phyloP scores from a whole-genome alignment of 2,329 filamentous ascomycete genomes.

The Cladosporium sp. region DNA sequence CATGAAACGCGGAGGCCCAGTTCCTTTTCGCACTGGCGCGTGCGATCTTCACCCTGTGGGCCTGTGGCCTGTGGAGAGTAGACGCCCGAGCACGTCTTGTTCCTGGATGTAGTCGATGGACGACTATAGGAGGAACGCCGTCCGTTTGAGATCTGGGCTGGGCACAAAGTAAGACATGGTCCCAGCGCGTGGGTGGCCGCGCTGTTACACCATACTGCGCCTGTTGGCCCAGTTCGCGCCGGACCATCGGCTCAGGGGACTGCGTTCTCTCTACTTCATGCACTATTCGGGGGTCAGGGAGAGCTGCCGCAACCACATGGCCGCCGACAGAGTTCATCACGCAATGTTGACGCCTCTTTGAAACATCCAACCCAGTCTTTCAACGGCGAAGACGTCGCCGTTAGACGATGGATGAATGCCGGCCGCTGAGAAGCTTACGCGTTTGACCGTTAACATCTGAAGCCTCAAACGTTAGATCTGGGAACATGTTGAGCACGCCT shows the following conservation, averaged over 20 bases:
- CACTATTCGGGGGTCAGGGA: not conserved
- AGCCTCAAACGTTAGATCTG: constrained; percentile 11
- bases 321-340: not conserved
- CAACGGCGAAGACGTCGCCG: not conserved
- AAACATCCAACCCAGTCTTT: constrained; percentile 12
- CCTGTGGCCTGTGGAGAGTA: not conserved
- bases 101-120: not conserved
- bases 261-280: constrained; percentile 6
- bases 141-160: not conserved
- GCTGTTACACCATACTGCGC: constrained; percentile 9
- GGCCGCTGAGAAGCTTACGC: constrained; percentile 11
- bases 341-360: not conserved
- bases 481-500: not conserved
- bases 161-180: constrained; percentile 5
- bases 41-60: not conserved
- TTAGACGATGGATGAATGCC: constrained; percentile 14
- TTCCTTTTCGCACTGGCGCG: not conserved
- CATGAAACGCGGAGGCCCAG: constrained; percentile 16
- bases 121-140: not conserved
- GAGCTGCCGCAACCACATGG: not conserved
- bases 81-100: not conserved
- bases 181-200: not conserved
- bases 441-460: not conserved
- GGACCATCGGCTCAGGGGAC: not conserved
- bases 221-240: not conserved